phyloP scores from a whole-genome alignment of 2,329 filamentous ascomycete species.

The Cladophialophora yegresii region DNA sequence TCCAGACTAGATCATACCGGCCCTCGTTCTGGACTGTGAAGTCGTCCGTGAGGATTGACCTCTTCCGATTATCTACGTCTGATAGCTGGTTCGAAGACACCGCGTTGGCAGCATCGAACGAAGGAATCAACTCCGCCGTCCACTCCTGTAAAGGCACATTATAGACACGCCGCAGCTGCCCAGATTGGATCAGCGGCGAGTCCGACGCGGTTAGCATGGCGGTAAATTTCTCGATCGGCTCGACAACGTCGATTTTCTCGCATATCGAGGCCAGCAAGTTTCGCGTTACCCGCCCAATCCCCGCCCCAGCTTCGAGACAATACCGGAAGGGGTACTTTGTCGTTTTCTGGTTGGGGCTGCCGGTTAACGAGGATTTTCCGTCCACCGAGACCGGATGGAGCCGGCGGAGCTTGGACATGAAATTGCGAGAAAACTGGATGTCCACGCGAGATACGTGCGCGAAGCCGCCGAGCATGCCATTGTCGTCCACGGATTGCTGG shows the following conservation, averaged over 20 bases:
- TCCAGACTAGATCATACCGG: conserved; percentile 79
- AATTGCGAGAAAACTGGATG: conserved; percentile 68
- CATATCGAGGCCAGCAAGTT: conserved; percentile 72
- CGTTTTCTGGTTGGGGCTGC: background rate
- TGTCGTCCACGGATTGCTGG: conserved; percentile 48
- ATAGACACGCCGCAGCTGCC: conserved; percentile 26
- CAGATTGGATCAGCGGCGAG: conserved; percentile 21
- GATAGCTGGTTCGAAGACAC: conserved; percentile 47
- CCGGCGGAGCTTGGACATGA: conserved; percentile 65
- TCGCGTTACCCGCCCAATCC: conserved; percentile 80
- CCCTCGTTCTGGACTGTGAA: background rate
- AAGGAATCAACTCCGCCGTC: conserved; percentile 19
- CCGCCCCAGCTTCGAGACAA: conserved; percentile 63
- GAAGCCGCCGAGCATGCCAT: conserved; percentile 80
- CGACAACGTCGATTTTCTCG: conserved; percentile 75
- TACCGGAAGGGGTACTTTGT: conserved; percentile 22
- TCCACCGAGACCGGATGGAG: conserved; percentile 17
- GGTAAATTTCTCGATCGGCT: conserved; percentile 82
- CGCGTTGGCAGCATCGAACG: conserved; percentile 63
- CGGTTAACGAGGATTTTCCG: background rate
- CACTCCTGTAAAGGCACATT: conserved; percentile 29
- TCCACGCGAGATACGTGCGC: conserved; percentile 69
- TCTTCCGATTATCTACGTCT: background rate
- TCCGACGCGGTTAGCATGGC: conserved; percentile 52
- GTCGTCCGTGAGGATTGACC: conserved; percentile 40